Evolutionary conservation across 148 eudicot species (phyloP), one percentile per base, ranked within the genome.

Genomic region (Cornus kousa): DNA sequence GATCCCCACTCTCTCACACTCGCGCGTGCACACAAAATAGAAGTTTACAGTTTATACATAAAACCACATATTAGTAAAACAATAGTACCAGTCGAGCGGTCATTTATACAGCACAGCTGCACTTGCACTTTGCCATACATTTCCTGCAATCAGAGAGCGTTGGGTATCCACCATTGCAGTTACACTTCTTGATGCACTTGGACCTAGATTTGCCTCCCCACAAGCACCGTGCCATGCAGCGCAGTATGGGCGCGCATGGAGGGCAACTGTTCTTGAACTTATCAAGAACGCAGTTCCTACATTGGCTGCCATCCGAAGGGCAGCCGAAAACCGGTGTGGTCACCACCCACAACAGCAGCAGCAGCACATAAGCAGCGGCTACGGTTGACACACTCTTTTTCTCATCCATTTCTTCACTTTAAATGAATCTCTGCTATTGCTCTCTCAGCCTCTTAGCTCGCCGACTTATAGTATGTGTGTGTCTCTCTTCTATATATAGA

Each of bases 211-310:
- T 79, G 2, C 91, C 87, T 1, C 79, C 78, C 95, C 92, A 89
- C 62, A 91, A 74, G 59, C 95, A 91, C 79, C 71, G 78, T 0
- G 92, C 95, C 95, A 86, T 88, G 87, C 95, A 91, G 59, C 85
- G 80, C 80, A 89, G 86, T 7, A 83, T 81, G n/a, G 81, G 67
- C n/a, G 39, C 79, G 31, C 92, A 89, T 0, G 85, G 74, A 2
- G 92, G 92, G 80, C 95, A 91, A 20, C 77, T 85, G 7, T 86
- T 31, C 72, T 86, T 88, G 80, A 89, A 78, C 24, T 71, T 78
- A 11, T 85, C 81, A 5, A 67, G 24, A 19, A 89, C 84, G 77
- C 95, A 91, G 76, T 67, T 80, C 73, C 74, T 74, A 72, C 94
- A 91, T 9, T 76, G 79, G 3, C 70, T 82, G 40, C 86, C 83